A percentile compares a stretch with the other conserved stretches of the same genome.
These are phyloP conservation scores for Nyctanthes arbortristis DNA, from an alignment of 257 asterid species.

Conservation along the genomic window DNA sequence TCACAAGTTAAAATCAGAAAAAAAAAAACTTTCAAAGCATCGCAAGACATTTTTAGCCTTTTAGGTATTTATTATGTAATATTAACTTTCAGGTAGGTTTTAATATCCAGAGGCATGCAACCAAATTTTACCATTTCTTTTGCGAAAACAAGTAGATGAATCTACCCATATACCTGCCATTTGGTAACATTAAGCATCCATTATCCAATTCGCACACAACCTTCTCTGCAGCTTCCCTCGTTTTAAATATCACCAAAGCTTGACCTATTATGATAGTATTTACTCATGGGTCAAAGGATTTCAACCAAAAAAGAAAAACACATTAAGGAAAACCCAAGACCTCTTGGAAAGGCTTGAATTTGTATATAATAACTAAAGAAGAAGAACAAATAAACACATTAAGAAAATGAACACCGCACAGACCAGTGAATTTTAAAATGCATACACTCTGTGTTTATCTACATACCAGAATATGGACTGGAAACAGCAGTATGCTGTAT, in stretches of 20 bases:
- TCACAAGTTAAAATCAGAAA: background rate
- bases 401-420: background rate
- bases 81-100: background rate
- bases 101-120: background rate
- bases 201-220: conserved; percentile 47
- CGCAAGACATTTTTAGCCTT: background rate
- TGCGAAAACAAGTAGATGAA: conserved; percentile 13
- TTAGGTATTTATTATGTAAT: background rate
- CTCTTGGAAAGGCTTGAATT: background rate
- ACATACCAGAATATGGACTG: conserved; percentile 66
- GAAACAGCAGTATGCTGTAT: conserved; percentile 63
- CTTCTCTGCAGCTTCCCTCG: conserved; percentile 59
- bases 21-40: too few species aligned
- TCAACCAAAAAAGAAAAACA: conserved; percentile 7
- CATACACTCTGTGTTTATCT: background rate
- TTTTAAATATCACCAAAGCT: conserved; percentile 63
- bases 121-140: background rate
- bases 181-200: conserved; percentile 68
- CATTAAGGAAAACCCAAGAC: background rate
- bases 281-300: conserved; percentile 19
- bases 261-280: conserved; percentile 50
- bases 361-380: background rate
- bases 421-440: conserved; percentile 11
- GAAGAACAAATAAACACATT: background rate
- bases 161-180: conserved; percentile 50